These are phyloP conservation scores for Vaccinium macrocarpon DNA, from an alignment of 148 eudicot genomes.

Conservation along the genomic window DNA sequence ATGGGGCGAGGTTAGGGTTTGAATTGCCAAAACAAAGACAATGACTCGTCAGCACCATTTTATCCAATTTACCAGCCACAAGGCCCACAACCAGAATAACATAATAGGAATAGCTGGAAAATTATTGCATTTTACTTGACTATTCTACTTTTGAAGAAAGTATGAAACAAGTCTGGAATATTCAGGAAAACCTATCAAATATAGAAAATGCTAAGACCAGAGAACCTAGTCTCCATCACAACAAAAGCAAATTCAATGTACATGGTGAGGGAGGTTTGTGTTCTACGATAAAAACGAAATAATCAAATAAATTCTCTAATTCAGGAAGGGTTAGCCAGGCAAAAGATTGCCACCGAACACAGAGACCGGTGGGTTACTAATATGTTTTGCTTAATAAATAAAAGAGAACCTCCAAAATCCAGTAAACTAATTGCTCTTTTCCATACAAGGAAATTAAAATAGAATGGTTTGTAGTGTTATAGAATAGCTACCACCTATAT, in stretches of 20 bases:
- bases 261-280: neutral
- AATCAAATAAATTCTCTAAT: neutral
- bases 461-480: neutral
- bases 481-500: neutral
- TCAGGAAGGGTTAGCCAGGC: neutral
- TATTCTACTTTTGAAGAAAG: neutral
- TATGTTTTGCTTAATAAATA: neutral
- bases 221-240: neutral
- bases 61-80: neutral
- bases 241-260: neutral
- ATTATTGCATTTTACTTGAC: neutral
- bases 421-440: slow-evolving; percentile 3
- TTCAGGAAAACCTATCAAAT: neutral
- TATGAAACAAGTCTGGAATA: neutral
- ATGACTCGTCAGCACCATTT: neutral
- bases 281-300: neutral
- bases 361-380: neutral
- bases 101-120: neutral
- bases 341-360: neutral
- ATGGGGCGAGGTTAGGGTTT: neutral
- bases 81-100: neutral
- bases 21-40: neutral
- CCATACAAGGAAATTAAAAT: neutral
- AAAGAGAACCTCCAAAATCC: slow-evolving; percentile 1
- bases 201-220: neutral